Conservation (phyloP, 768 basidiomycete species). For the Lentinula detonsa region DNA sequence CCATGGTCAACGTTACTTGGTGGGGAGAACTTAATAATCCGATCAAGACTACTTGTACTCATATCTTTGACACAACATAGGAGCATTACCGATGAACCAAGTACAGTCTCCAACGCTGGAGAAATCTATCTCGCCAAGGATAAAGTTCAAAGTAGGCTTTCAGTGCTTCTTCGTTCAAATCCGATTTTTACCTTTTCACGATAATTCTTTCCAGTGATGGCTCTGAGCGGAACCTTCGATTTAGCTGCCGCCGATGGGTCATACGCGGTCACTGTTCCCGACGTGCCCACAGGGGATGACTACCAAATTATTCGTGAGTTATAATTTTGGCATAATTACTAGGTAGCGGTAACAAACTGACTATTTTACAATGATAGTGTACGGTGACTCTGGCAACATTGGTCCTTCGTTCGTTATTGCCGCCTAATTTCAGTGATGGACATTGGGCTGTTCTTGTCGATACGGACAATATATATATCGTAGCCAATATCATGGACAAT, state of each 20-base stretch:
- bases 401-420: constrained; percentile 32
- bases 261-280: constrained; percentile 31
- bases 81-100: constrained; percentile 33
- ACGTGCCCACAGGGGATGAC: constrained; percentile 21
- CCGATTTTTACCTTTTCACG: background rate
- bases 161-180: constrained; percentile 1
- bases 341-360: too few relatives aligned
- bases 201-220: background rate
- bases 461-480: too few relatives aligned
- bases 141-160: constrained; percentile 23
- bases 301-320: constrained; percentile 39
- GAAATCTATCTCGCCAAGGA: constrained; percentile 18
- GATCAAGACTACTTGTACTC: background rate
- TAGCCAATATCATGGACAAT: too few relatives aligned
- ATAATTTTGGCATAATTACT: background rate
- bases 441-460: too few relatives aligned
- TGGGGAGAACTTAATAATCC: background rate
- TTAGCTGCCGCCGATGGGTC: constrained; percentile 26
- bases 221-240: constrained; percentile 13
- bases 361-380: constrained; percentile 22
- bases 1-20: constrained; percentile 15
- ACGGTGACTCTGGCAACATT: constrained; percentile 43
- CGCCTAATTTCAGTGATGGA: background rate
- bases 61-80: constrained; percentile 14
- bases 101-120: constrained; percentile 31